phyloP scores from a whole-genome alignment of 768 basidiomycete species.

The Boletellus ananas region DNA sequence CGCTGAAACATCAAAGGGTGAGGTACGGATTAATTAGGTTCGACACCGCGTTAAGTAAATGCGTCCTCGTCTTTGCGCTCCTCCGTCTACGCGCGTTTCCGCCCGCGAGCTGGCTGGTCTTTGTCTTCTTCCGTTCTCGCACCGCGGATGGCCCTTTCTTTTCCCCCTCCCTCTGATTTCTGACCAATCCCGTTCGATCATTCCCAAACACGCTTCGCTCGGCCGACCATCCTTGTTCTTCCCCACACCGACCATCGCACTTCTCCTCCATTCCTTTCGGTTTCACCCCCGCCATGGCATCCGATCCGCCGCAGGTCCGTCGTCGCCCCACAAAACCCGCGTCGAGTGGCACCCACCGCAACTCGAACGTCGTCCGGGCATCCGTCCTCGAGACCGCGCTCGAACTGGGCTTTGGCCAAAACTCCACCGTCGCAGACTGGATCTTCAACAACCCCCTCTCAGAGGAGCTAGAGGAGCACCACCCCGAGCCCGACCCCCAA shows the following conservation, averaged over 20 bases:
- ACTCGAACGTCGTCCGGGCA: conserved; percentile 60
- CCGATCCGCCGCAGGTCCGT: conserved; percentile 16
- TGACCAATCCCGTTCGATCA: conserved; percentile 15
- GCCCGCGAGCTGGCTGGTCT: no score
- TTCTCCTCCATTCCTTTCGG: conserved; percentile 14
- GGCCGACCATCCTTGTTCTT: not conserved
- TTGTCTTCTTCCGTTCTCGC: not conserved
- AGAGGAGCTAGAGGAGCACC: conserved; percentile 52
- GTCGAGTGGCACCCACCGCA: conserved; percentile 28
- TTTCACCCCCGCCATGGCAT: conserved; percentile 20
- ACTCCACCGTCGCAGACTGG: conserved; percentile 61
- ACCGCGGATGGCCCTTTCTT: conserved; percentile 25
- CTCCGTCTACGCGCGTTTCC: no score
- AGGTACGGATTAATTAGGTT: no score
- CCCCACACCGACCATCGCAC: conserved; percentile 1
- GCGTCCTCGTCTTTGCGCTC: no score
- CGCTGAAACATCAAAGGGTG: no score
- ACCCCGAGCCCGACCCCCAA: conserved; percentile 3
- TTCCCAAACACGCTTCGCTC: conserved; percentile 6
- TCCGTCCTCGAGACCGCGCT: conserved; percentile 74
- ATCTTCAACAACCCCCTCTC: conserved; percentile 62
- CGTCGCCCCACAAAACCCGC: conserved; percentile 29
- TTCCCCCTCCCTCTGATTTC: conserved; percentile 6
- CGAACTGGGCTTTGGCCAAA: conserved; percentile 59
- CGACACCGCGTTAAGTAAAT: no score